Conservation (phyloP, 257 asterid species). For the Echium plantagineum region DNA sequence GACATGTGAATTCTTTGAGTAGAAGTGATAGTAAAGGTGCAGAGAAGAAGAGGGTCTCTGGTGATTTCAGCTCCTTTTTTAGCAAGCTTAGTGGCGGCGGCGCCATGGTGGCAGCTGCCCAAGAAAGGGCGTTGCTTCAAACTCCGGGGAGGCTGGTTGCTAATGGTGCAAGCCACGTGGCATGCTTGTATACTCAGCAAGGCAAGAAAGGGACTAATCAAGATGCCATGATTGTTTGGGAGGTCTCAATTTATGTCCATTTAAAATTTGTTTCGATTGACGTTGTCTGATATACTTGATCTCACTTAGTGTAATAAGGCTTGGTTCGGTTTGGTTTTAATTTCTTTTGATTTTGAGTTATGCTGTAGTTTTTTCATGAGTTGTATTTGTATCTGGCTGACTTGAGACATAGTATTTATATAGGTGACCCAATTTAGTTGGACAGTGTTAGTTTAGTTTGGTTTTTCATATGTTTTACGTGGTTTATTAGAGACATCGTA, state of each 20-base stretch:
- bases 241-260: not conserved
- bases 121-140: slow-evolving; percentile 49
- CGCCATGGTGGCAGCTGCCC: slow-evolving; percentile 35
- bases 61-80: slow-evolving; percentile 51
- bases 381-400: no score
- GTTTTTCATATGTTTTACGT: no score
- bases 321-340: no score
- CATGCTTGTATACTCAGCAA: slow-evolving; percentile 24
- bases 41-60: slow-evolving; percentile 51
- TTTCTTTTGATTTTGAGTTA: no score
- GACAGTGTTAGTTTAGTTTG: no score
- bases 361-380: no score
- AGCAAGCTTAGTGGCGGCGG: slow-evolving; percentile 52
- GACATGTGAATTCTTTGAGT: slow-evolving; percentile 32
- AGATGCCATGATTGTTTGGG: slow-evolving; percentile 5
- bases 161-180: slow-evolving; percentile 54
- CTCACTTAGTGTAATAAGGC: no score
- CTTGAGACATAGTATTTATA: no score
- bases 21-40: slow-evolving; percentile 15
- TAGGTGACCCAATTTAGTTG: no score
- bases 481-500: no score
- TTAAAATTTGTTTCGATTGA: no score
- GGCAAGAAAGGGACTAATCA: slow-evolving; percentile 2
- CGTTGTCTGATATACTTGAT: no score
- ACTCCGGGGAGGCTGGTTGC: slow-evolving; percentile 66